Evolutionary conservation across 331 rosid genomes (phyloP), one percentile per base, ranked within the genome.

Genomic region (Dryas integrifolia): DNA sequence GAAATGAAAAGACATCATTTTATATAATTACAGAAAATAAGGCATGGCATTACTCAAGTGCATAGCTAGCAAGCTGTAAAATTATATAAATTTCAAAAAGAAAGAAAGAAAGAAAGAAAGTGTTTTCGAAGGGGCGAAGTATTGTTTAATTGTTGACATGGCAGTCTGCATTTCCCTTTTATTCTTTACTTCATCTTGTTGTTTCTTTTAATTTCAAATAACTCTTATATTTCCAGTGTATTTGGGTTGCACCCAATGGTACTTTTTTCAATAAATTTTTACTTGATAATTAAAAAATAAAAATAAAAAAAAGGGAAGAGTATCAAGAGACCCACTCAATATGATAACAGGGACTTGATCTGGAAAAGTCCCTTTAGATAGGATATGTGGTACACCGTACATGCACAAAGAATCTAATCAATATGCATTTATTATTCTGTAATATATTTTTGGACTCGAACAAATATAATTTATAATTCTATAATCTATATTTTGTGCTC

Each of bases 1-100:
- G 70, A 24, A 65, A 80, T 39, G 41, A 69, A 65, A 69, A n/a
- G 40, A 67, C 45, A 11, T 64, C 35, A 5, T 60, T 40, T 38
- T 1, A 73, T 21, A 35, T 1, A 5, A 44, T 14, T 15, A 58
- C 38, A 26, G 30, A 9, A 12, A 73, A n/a, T 7, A 40, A 50
- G 10, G 50, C 52, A 16, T 52, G 47, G 24, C 11, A 55, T 55
- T 43, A n/a, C 50, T 15, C 39, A 5, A 12, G 51, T 50, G 56
- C 30, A n/a, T 9, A 18, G 7, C 26, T 40, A 40, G 49, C 48
- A 62, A 39, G 67, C 15, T 26, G 40, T 55, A 57, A 46, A 6
- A 41, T 44, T 9, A 64, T 64, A 41, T 18, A 10, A 16, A 61
- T 39, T 50, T 53, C 7, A 7, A 5, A 16, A 6, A 18, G 14